Evolutionary conservation across 2,329 filamentous ascomycete genomes (phyloP).

Genomic region (Celoporthe dispersa): DNA sequence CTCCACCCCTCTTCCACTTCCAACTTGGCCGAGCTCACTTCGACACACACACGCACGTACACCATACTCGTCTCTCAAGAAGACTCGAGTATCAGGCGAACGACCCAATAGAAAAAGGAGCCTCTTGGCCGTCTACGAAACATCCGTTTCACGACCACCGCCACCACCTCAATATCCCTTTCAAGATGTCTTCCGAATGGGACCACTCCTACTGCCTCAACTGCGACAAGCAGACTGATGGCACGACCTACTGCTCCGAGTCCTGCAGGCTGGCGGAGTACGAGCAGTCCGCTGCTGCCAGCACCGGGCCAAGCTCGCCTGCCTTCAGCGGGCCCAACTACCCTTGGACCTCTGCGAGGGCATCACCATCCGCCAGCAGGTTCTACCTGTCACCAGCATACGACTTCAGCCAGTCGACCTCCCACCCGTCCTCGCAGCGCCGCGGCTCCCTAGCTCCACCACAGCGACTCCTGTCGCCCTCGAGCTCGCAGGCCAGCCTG

Average conservation of each 20-base stretch:
- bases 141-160: neutral
- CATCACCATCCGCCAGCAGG: constrained; percentile 42
- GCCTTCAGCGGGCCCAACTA: constrained; percentile 55
- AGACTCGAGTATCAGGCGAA: neutral
- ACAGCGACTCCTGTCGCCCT: constrained; percentile 62
- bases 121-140: constrained; percentile 3
- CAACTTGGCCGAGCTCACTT: neutral
- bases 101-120: constrained; percentile 6
- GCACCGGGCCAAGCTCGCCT: constrained; percentile 63
- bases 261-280: constrained; percentile 87
- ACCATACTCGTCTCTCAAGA: neutral
- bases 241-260: constrained; percentile 88
- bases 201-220: constrained; percentile 91
- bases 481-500: constrained; percentile 83
- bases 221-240: constrained; percentile 87
- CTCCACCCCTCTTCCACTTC: neutral
- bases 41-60: neutral
- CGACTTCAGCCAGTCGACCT: constrained; percentile 62
- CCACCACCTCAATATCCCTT: neutral
- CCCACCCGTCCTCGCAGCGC: constrained; percentile 35
- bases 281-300: constrained; percentile 64
- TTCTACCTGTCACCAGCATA: constrained; percentile 76
- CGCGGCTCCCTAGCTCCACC: constrained; percentile 45
- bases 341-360: constrained; percentile 46
- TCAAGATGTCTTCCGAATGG: constrained; percentile 68